Evolutionary conservation across 495 filamentous ascomycete species (phyloP).

Genomic region (Collariella sp.): DNA sequence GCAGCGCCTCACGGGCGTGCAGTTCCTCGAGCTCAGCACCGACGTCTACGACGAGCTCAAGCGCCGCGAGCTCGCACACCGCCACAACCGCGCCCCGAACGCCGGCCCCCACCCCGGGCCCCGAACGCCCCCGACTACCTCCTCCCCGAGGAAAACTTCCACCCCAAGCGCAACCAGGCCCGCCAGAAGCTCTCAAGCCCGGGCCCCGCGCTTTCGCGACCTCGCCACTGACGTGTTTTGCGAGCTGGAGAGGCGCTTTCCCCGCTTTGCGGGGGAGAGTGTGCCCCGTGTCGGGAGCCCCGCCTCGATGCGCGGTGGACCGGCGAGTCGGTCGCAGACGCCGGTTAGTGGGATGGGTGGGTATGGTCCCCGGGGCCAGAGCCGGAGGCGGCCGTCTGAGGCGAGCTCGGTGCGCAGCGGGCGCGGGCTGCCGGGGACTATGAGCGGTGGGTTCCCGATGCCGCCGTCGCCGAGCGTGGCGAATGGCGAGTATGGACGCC

Average conservation of each 20-base stretch:
- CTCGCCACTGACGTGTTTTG: constrained; percentile 93
- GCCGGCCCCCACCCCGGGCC: constrained; percentile 45
- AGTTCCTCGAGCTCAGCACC: constrained; percentile 94
- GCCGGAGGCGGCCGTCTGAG: constrained; percentile 44
- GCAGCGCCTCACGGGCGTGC: constrained; percentile 74
- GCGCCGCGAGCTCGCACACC: constrained; percentile 58
- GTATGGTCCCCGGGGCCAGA: constrained; percentile 36
- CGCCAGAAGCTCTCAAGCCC: constrained; percentile 82
- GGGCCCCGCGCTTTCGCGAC: constrained; percentile 79
- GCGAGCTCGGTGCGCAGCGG: constrained; percentile 43
- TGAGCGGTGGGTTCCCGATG: constrained; percentile 37
- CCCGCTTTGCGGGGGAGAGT: constrained; percentile 61
- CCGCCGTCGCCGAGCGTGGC: constrained; percentile 36
- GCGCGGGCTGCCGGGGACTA: constrained; percentile 21
- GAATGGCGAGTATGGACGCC: constrained; percentile 42
- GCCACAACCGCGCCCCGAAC: constrained; percentile 44
- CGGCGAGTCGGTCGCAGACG: constrained; percentile 46
- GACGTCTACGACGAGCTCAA: constrained; percentile 95
- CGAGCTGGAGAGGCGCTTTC: constrained; percentile 86
- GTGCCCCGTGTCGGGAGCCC: constrained; percentile 63
- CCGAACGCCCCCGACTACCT: constrained; percentile 58
- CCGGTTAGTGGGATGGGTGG: constrained; percentile 47
- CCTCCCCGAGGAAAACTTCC: constrained; percentile 75
- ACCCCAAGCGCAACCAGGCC: constrained; percentile 94
- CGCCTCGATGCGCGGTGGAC: constrained; percentile 44